Base-by-base conservation (phyloP, 352 stramenopile species). In the Pythium rishiriense region DNA sequence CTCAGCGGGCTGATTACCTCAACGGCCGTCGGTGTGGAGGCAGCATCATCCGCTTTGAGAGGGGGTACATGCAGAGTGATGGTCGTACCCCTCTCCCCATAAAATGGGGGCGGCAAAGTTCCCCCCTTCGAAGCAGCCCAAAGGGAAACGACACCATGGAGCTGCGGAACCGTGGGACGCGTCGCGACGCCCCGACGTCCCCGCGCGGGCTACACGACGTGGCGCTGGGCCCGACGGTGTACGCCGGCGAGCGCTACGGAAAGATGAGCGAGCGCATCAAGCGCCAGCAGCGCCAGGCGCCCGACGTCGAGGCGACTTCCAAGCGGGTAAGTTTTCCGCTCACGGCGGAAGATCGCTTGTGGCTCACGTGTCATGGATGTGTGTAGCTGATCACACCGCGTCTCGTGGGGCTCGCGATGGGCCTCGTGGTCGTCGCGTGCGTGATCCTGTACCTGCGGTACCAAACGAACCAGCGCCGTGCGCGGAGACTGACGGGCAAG, bases 211-310 rank as follows among this genome's bases (percentile, higher is more conserved):
- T 77, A 28, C 54, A 74, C 5, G 75, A 93, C 52, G 83, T 94
- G 29, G 55, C 73, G 21, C 70, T 94, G 1, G 85, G 85, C 0
- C 85, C 85, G n/a, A 88, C 83, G 26, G 85, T 94, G 55, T 94
- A 94, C 68, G 84, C 72, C 3, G 85, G 85, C 57, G 85, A 92
- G 70, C 81, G 85, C 56, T 94, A 90, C 69, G 80, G 76, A 53
- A 94, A 94, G 73, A 87, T 89, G 75, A 90, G 79, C 55, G 85
- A 94, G 75, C 79, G 85, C 1, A 62, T 92, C 15, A 89, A 89
- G 70, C 85, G 85, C n/a, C 80, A 87, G 68, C 67, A 89, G 47
- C 80, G 78, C 56, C 79, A 72, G 21, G 58, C 69, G 17, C 66
- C 73, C 5, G 73, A 89, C 26, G 54, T 85, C 4, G 63, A 74